phyloP scores from a whole-genome alignment of 2,329 filamentous ascomycete genomes.

The Fusarium nematophilum region DNA sequence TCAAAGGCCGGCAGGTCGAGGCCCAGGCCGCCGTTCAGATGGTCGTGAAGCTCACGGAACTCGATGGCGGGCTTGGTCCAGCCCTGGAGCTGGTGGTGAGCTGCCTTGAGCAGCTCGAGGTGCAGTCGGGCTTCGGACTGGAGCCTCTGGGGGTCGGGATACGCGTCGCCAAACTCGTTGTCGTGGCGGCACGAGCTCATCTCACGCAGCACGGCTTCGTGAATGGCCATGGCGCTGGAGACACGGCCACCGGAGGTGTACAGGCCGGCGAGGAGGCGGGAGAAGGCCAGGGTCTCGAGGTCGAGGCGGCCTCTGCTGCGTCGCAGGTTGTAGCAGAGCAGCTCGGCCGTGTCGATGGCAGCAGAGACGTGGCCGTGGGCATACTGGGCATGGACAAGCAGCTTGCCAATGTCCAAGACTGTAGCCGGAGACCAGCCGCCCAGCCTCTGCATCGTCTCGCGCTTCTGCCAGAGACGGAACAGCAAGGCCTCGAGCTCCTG shows the following conservation, averaged over 20 bases:
- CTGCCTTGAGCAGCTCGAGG: conserved; percentile 35
- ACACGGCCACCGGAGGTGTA: conserved; percentile 25
- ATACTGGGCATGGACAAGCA: conserved; percentile 38
- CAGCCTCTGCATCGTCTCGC: conserved; percentile 34
- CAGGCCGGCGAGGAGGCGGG: conserved; percentile 38
- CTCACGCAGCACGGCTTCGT: conserved; percentile 39
- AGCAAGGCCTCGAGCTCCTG: conserved; percentile 54
- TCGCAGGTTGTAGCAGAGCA: conserved; percentile 43
- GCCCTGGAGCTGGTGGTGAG: conserved; percentile 32
- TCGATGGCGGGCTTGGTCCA: conserved; percentile 33
- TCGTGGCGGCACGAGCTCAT: conserved; percentile 32
- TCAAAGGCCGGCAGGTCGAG: conserved; percentile 34
- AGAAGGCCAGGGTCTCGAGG: conserved; percentile 39
- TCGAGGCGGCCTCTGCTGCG: conserved; percentile 43
- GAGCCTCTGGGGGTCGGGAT: conserved; percentile 23
- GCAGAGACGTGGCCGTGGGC: conserved; percentile 20
- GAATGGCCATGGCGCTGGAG: conserved; percentile 34
- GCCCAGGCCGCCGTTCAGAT: conserved; percentile 26
- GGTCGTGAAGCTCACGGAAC: conserved; percentile 32
- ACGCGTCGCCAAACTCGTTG: conserved; percentile 9
- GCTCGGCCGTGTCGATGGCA: conserved; percentile 39
- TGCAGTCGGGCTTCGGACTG: conserved; percentile 29
- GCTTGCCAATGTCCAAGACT: conserved; percentile 39
- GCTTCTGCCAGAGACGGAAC: conserved; percentile 35
- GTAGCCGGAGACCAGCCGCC: conserved; percentile 38